Base-by-base conservation (phyloP, 306 rosid genomes). In the Coriaria nepalensis region DNA sequence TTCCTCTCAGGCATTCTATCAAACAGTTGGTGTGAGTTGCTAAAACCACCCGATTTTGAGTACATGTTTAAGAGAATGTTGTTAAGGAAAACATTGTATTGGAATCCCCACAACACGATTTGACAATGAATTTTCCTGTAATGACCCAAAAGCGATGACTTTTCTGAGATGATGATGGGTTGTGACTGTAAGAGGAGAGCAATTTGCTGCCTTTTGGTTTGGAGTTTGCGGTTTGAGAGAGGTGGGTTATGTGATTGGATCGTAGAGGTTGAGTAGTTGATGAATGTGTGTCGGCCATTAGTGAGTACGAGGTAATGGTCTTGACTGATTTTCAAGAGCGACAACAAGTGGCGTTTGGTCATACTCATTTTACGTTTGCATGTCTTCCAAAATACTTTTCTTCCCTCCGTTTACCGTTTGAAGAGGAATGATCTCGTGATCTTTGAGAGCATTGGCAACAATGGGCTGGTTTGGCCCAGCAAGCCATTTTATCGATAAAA, bases 1-100 rank as follows among this genome's bases (percentile, higher is more conserved):
- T 81, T 88, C 59, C 67, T 78, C 0, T 72, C 71, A 54, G 83
- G 65, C 93, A 88, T 74, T 43, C 6, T 50, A 61, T 78, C 94
- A 43, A 87, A 87, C 77, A 87, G 45, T 13, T 61, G 71, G 45
- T 62, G 78, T 34, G 93, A 88, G 50, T 80, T 70, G 2, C 7
- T 41, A 13, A 80, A 12, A 34, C 58, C 43, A 35, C 55, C 57
- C 5, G 54, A 13, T 59, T 69, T 70, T 9, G 82, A 61, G 20
- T 67, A 80, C 0, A 32, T 29, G 0, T 60, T 68, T 35, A 88
- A 62, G 37, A 83, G 79, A 57, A 75, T 71, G 59, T 83, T 87
- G 32, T 78, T 54, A 35, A 87, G 77, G 61, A 76, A 88, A 14
- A 80, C 56, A 57, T 78, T 83, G 4, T 68, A 49, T 12, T 60